Evolutionary conservation across 345 rosid species (phyloP).

Genomic region (Salix viminalis): DNA sequence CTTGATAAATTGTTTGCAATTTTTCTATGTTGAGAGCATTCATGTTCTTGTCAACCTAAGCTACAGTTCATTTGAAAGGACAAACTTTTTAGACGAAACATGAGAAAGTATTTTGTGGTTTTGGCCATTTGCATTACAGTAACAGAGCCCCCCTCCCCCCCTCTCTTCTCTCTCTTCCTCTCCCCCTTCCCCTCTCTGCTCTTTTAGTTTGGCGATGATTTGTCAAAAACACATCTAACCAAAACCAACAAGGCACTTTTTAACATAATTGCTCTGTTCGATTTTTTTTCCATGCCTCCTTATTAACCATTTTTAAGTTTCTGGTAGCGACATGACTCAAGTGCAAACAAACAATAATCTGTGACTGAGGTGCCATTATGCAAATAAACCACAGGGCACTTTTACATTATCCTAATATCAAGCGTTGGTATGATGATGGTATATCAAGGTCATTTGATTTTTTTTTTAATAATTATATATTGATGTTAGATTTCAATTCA

Average conservation of each 20-base stretch:
- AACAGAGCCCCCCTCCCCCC: background rate
- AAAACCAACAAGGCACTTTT: background rate
- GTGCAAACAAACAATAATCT: background rate
- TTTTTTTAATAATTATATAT: background rate
- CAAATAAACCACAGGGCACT: background rate
- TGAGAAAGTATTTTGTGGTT: background rate
- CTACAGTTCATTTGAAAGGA: background rate
- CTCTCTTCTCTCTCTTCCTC: no score
- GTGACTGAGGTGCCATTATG: background rate
- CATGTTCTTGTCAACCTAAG: background rate
- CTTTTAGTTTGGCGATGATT: background rate
- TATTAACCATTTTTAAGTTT: background rate
- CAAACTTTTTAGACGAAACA: background rate
- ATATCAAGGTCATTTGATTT: background rate
- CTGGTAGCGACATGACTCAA: background rate
- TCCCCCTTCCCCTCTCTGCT: no score
- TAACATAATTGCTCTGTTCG: no score
- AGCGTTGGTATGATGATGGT: background rate
- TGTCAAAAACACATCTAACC: background rate
- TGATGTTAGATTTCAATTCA: background rate
- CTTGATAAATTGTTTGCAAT: background rate
- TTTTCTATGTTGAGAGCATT: background rate
- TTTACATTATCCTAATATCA: background rate
- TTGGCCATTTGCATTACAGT: background rate
- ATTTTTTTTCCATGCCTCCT: no score